A percentile compares a stretch with the other conserved stretches of the same genome.
Conservation (phyloP, 2,329 filamentous ascomycete species). For the Diaporthe destruens region DNA sequence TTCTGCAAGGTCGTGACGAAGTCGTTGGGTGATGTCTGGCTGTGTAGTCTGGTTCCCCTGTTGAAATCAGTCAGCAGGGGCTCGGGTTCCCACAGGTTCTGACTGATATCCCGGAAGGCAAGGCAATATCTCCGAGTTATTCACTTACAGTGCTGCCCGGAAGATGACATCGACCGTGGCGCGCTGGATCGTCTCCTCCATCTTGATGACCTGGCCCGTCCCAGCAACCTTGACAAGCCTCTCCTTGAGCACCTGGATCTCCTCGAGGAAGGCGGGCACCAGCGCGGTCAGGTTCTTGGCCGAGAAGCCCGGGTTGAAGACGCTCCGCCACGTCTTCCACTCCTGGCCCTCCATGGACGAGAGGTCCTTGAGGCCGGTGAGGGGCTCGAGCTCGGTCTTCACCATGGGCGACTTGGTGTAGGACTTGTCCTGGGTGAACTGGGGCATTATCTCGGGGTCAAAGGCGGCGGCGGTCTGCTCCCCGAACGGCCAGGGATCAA, state of each 20-base stretch:
- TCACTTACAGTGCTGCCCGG: constrained; percentile 48
- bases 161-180: constrained; percentile 45
- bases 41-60: constrained; percentile 40
- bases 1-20: constrained; percentile 40
- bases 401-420: constrained; percentile 50
- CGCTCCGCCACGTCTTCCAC: constrained; percentile 53
- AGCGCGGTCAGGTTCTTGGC: constrained; percentile 52
- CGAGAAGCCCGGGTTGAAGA: constrained; percentile 57
- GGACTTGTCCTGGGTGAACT: constrained; percentile 52
- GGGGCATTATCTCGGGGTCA: constrained; percentile 53
- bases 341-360: constrained; percentile 53
- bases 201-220: constrained; percentile 10
- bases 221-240: constrained; percentile 11
- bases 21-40: constrained; percentile 36
- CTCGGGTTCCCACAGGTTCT: not conserved
- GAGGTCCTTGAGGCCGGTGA: constrained; percentile 50
- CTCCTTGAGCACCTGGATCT: constrained; percentile 39
- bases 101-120: not conserved
- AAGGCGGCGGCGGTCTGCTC: constrained; percentile 52
- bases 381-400: constrained; percentile 46
- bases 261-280: constrained; percentile 46
- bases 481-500: constrained; percentile 55
- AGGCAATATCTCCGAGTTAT: not conserved
- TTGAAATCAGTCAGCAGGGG: not conserved
- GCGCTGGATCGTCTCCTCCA: constrained; percentile 27